Evolutionary conservation across 2,329 filamentous ascomycete species (phyloP), one percentile per base, ranked within the genome.

Genomic region (Chaetomiaceae sp.): DNA sequence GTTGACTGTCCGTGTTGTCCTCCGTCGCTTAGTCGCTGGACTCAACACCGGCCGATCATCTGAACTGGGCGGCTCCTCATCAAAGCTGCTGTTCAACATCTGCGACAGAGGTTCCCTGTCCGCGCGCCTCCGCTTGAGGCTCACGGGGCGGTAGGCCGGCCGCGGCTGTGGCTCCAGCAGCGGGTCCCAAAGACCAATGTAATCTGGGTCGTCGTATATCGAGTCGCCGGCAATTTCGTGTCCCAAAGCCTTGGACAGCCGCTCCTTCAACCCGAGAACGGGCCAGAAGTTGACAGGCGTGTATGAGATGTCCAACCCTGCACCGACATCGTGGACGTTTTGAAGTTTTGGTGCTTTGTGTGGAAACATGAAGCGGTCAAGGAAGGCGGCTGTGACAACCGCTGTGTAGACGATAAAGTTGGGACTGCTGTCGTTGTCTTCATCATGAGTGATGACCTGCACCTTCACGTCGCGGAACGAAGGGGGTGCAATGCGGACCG

Each of bases 371-470:
- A 82, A 81, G 56, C 75, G 73, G 40, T 71, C 61, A 21, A 83
- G 64, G 43, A 81, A 76, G 9, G 70, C 68, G 1, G 71, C 69
- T 0, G 77, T 75, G 2, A 83, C 69, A 10, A 70, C 66, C 1
- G 72, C 73, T 1, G 73, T 76, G 62, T 82, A 82, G 27, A 82
- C 71, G 40, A 81, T 68, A 40, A 84, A 80, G 21, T 76, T 73
- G 2, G 69, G 56, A n/a, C 42, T 49, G 52, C 41, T 57, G 42
- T 53, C 66, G 2, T 72, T 70, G 2, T 71, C 69, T 3, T 71
- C 74, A 53, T 81, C 74, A 46, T 80, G 75, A 0, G 75, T 75
- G 46, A 84, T 58, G 20, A 84, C 66, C 21, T 73, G 72, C 29
- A 82, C 67, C 49, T 71, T 75, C 47, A 81, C 62, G 50, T 81